A percentile compares a stretch with the other conserved stretches of the same genome.
Conservation (phyloP, 2,329 filamentous ascomycete genomes). For the Aspergillus sp. region DNA sequence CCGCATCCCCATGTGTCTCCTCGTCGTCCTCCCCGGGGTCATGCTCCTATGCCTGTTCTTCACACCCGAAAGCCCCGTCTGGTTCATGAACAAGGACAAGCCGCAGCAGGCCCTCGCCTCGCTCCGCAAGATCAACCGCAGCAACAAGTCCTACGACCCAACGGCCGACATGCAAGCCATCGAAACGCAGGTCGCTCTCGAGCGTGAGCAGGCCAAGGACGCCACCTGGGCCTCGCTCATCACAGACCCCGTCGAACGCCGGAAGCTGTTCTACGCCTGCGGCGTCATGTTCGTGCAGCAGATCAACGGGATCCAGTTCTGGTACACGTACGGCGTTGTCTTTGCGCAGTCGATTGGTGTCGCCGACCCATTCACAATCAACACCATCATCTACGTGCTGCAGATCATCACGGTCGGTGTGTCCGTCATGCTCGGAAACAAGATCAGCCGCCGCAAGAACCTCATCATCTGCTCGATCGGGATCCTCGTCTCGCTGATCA, state of each 20-base stretch:
- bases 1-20: slow-evolving; percentile 34
- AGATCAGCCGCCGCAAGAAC: slow-evolving; percentile 44
- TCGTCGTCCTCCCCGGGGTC: slow-evolving; percentile 30
- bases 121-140: slow-evolving; percentile 41
- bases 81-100: slow-evolving; percentile 38
- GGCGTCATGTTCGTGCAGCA: slow-evolving; percentile 54
- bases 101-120: slow-evolving; percentile 35
- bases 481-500: slow-evolving; percentile 48
- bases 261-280: slow-evolving; percentile 52
- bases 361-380: slow-evolving; percentile 48
- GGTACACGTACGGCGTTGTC: slow-evolving; percentile 51
- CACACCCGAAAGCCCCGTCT: slow-evolving; percentile 35
- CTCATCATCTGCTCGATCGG: slow-evolving; percentile 45
- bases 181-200: slow-evolving; percentile 27
- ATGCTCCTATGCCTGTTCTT: slow-evolving; percentile 31
- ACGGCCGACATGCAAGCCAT: slow-evolving; percentile 30
- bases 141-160: slow-evolving; percentile 36
- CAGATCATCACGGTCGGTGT: slow-evolving; percentile 49
- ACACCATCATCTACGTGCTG: slow-evolving; percentile 48
- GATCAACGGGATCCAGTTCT: slow-evolving; percentile 56
- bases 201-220: slow-evolving; percentile 30
- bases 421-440: slow-evolving; percentile 48
- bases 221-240: slow-evolving; percentile 48
- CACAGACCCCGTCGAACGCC: slow-evolving; percentile 51
- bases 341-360: slow-evolving; percentile 51